Conservation (phyloP, 495 filamentous ascomycete genomes). For the Xylaria castorea region DNA sequence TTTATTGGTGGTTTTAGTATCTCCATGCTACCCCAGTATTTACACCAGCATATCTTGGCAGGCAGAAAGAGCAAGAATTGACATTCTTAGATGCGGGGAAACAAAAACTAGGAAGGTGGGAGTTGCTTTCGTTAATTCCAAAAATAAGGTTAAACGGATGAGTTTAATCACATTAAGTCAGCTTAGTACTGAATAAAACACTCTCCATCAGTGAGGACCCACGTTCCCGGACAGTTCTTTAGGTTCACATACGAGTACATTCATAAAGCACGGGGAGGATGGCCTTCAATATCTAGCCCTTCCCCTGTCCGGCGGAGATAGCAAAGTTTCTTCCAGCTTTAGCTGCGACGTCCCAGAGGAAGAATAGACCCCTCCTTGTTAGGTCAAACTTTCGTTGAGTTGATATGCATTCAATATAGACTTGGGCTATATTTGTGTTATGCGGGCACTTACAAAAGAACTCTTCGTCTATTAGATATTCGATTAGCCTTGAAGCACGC, state of each 20-base stretch:
- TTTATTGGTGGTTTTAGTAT: conserved; percentile 19
- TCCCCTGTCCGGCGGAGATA: background rate
- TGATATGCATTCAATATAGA: background rate
- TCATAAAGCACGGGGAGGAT: background rate
- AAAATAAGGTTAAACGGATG: background rate
- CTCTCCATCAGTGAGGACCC: background rate
- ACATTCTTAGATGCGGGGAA: background rate
- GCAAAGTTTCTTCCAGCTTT: background rate
- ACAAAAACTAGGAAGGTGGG: background rate
- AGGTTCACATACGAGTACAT: background rate
- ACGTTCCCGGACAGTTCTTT: background rate
- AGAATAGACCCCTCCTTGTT: background rate
- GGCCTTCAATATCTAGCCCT: too few species aligned
- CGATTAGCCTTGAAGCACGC: background rate
- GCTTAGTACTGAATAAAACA: background rate
- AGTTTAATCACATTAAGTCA: background rate
- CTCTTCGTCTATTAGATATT: background rate
- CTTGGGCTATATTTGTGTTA: background rate
- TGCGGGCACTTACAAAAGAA: background rate
- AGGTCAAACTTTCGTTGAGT: background rate
- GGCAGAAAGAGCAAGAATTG: background rate
- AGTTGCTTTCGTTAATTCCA: background rate
- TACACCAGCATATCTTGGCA: background rate
- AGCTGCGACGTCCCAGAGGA: background rate
- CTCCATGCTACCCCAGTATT: background rate